Evolutionary conservation across 768 basidiomycete genomes (phyloP), one percentile per base, ranked within the genome.

Genomic region (Boletus huronensis): DNA sequence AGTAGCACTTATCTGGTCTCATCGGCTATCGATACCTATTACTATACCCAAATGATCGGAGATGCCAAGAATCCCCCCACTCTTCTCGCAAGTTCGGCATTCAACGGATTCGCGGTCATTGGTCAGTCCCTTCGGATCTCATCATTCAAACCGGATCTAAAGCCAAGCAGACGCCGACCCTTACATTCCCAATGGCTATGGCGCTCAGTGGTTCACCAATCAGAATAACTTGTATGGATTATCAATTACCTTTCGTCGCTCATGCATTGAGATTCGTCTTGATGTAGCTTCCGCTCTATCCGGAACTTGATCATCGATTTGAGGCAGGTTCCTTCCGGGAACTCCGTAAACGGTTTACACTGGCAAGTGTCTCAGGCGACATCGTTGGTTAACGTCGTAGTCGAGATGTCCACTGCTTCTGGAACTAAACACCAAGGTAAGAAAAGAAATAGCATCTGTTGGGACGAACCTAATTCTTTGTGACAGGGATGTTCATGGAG

Each of bases 361-460:
- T 91, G 89, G 89, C 89, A 91, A 70, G 85, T 90, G 19, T 78
- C 89, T 2, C 89, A 91, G 65, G 80, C 82, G 4, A 90, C 89
- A 0, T 87, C 85, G 0, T 72, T 91, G 53, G 75, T 84, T 40
- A 90, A 91, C 63, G 79, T 92, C 52, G 78, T 82, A 13, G 77
- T 90, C 48, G 69, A 86, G 47, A 85, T 90, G 86, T 87, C 85
- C n/a, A 78, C 78, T 11, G 82, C 75, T 23, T 44, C 76, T 11
- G 77, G 80, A 39, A 88, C 81, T 5, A 76, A 76, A 3, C 89
- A 90, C 58, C 81, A 85, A 77, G 88, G 87, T 83, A 64, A 48
- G 65, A 61, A 39, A n/a, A 16, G 0, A 32, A 42, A n/a, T 9
- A 1, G 1, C 13, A 16, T 23, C 10, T 44, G 6, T 13, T 29